A percentile compares a stretch with the other conserved stretches of the same genome.
These are phyloP conservation scores for Sclerotinia spermophila DNA, from an alignment of 2,329 filamentous ascomycete species.

Conservation along the genomic window DNA sequence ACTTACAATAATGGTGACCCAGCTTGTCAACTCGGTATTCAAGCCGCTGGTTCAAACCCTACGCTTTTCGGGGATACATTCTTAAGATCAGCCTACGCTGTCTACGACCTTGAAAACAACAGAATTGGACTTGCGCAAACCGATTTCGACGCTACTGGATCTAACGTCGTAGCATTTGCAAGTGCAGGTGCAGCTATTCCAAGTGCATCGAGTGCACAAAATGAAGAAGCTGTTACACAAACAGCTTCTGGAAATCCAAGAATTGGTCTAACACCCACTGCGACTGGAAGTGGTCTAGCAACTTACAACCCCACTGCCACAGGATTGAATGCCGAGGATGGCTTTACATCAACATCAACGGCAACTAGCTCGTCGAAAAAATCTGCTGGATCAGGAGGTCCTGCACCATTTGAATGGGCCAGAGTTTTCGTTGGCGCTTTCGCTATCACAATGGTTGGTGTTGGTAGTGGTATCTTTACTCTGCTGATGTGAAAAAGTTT, in stretches of 20 bases:
- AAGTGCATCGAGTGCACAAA: constrained; percentile 28
- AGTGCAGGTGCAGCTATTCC: constrained; percentile 33
- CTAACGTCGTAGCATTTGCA: constrained; percentile 35
- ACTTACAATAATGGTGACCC: constrained; percentile 34
- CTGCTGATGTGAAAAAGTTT: constrained; percentile 10
- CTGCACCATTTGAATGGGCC: constrained; percentile 33
- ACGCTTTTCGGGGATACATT: constrained; percentile 50
- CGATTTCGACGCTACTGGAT: constrained; percentile 42
- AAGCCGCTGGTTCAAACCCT: constrained; percentile 34
- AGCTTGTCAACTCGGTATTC: constrained; percentile 55
- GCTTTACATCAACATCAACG: constrained; percentile 27
- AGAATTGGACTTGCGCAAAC: constrained; percentile 49
- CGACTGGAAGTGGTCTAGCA: constrained; percentile 19
- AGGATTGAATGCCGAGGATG: constrained; percentile 31
- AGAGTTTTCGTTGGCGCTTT: constrained; percentile 27
- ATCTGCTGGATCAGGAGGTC: constrained; percentile 26
- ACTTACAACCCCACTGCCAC: constrained; percentile 33
- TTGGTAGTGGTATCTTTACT: constrained; percentile 31
- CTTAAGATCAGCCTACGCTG: constrained; percentile 51
- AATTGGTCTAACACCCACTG: constrained; percentile 24
- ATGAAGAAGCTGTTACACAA: constrained; percentile 30
- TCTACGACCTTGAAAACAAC: constrained; percentile 52
- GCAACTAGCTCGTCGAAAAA: constrained; percentile 26
- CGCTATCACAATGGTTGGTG: constrained; percentile 26
- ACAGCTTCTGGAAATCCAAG: constrained; percentile 33